phyloP scores from a whole-genome alignment of 2,329 filamentous ascomycete species.

The Diaporthe eres region DNA sequence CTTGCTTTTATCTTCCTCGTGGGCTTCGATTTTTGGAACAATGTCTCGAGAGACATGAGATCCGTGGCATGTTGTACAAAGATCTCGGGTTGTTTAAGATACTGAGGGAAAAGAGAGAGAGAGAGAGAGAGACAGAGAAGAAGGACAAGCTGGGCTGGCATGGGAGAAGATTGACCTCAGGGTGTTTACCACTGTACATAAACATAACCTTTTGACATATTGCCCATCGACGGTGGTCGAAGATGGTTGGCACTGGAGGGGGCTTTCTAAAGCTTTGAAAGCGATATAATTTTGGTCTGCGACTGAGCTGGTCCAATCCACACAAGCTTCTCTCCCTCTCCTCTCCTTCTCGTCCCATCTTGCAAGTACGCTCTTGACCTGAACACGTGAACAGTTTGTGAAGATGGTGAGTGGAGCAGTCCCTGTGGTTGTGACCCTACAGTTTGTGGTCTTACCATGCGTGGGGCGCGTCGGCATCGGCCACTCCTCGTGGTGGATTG shows the following conservation, averaged over 20 bases:
- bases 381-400: not conserved
- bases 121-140: not conserved
- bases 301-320: slow-evolving; percentile 32
- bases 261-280: slow-evolving; percentile 37
- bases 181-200: slow-evolving; percentile 38
- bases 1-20: slow-evolving; percentile 4
- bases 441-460: not conserved
- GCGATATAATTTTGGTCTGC: slow-evolving; percentile 40
- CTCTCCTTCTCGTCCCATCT: not conserved
- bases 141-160: not conserved
- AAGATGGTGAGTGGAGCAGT: not conserved
- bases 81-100: slow-evolving; percentile 27
- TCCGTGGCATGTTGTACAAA: slow-evolving; percentile 35
- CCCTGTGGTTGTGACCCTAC: not conserved
- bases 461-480: not conserved
- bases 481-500: not conserved
- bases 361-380: not conserved
- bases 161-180: slow-evolving; percentile 20
- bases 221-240: slow-evolving; percentile 12
- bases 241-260: slow-evolving; percentile 6
- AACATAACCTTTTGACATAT: slow-evolving; percentile 37
- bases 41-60: slow-evolving; percentile 2
- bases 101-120: not conserved
- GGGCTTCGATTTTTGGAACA: slow-evolving; percentile 20
- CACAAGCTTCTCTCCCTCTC: not conserved